Conservation (phyloP, 495 filamentous ascomycete species). For the Neohortaea acidophila region DNA sequence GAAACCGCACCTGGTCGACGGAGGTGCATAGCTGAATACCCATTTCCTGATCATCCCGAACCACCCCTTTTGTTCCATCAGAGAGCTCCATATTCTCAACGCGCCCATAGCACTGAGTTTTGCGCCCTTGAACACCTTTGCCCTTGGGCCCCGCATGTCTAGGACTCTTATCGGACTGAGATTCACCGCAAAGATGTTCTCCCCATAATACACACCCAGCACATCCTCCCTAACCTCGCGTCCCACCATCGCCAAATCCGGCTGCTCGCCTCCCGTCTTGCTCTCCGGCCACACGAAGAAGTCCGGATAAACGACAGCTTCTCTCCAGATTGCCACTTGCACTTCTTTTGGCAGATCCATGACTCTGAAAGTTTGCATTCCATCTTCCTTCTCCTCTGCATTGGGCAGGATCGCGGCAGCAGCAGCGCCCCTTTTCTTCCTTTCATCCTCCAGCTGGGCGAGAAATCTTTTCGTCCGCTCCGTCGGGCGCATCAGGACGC, state of each 20-base stretch:
- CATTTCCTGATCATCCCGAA: slow-evolving; percentile 6
- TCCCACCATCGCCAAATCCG: slow-evolving; percentile 14
- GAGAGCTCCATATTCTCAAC: neutral
- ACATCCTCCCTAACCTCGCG: slow-evolving; percentile 10
- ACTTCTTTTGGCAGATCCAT: slow-evolving; percentile 8
- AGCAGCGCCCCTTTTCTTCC: too few species aligned
- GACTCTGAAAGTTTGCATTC: neutral
- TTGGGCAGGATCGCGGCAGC: too few species aligned
- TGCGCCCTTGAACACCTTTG: neutral
- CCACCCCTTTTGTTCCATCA: slow-evolving; percentile 4
- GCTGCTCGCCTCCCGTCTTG: slow-evolving; percentile 7
- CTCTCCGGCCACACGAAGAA: slow-evolving; percentile 8
- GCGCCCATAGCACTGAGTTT: too few species aligned
- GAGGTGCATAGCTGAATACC: slow-evolving; percentile 3
- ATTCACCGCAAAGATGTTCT: slow-evolving; percentile 14
- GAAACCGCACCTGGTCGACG: neutral
- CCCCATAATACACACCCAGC: slow-evolving; percentile 12
- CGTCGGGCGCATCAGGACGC: neutral
- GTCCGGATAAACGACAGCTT: slow-evolving; percentile 4
- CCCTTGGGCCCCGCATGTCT: neutral
- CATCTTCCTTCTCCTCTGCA: neutral
- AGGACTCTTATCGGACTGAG: neutral
- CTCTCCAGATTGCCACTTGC: slow-evolving; percentile 2
- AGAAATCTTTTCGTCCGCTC: neutral
- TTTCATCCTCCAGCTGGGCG: neutral